Percentiles rank a stretch among this genome's conserved stretches.
phyloP scores from a whole-genome alignment of 257 asterid species.

The Orobanche coerulescens region DNA sequence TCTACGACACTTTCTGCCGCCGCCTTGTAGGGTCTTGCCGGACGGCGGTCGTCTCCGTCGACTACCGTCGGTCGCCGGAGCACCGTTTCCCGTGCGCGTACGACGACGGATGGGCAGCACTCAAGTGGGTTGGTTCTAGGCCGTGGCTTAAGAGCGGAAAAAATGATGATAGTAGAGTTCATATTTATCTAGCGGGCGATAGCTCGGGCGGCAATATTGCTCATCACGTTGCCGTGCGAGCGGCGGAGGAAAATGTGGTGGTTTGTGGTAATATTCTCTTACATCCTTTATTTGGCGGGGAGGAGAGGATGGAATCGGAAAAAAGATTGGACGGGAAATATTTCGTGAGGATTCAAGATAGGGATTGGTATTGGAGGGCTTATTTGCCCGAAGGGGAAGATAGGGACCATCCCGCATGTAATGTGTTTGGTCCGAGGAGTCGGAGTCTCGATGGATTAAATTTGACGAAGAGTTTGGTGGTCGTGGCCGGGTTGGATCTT shows the following conservation, averaged over 20 bases:
- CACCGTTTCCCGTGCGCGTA: conserved; percentile 68
- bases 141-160: conserved; percentile 44
- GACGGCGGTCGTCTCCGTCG: conserved; percentile 68
- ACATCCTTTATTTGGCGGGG: conserved; percentile 46
- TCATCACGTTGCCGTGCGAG: conserved; percentile 41
- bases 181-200: conserved; percentile 41
- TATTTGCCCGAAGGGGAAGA: conserved; percentile 48
- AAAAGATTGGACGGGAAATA: conserved; percentile 39
- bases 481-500: conserved; percentile 46
- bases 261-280: conserved; percentile 44
- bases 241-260: conserved; percentile 33
- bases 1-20: conserved; percentile 69
- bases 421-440: conserved; percentile 37
- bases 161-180: conserved; percentile 29
- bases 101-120: conserved; percentile 79
- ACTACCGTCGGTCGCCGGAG: conserved; percentile 74
- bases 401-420: conserved; percentile 48
- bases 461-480: conserved; percentile 43
- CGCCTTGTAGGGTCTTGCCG: conserved; percentile 52
- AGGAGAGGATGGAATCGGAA: conserved; percentile 42
- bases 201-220: conserved; percentile 50
- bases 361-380: conserved; percentile 57
- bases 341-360: conserved; percentile 41
- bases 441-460: conserved; percentile 22
- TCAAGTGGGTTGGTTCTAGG: conserved; percentile 52